A percentile compares a stretch with the other conserved stretches of the same genome.
Evolutionary conservation across 805 yeast species (phyloP).

Genomic region (Starmerella asiatica): DNA sequence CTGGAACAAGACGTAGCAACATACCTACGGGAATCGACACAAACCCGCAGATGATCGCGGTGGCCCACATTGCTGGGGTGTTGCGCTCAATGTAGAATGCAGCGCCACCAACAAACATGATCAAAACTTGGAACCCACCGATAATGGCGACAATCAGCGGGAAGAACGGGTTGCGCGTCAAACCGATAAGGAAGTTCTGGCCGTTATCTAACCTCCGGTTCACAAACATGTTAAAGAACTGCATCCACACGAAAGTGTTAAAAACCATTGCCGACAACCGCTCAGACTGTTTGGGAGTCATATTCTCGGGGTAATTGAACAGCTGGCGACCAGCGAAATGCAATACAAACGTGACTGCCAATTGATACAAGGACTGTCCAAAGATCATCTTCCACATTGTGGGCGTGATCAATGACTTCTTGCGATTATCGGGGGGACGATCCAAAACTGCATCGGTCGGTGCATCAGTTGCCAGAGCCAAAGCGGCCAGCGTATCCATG

Average conservation of each 20-base stretch:
- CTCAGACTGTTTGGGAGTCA: conserved; percentile 34
- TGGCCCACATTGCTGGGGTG: conserved; percentile 80
- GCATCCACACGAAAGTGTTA: conserved; percentile 96
- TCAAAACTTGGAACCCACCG: conserved; percentile 71
- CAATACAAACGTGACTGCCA: conserved; percentile 61
- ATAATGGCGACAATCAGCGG: conserved; percentile 56
- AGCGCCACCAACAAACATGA: conserved; percentile 95
- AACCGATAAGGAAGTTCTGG: conserved; percentile 70
- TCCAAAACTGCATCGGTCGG: conserved; percentile 74
- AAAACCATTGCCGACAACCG: conserved; percentile 76
- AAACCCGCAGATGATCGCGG: conserved; percentile 70
- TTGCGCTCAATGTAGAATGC: conserved; percentile 76
- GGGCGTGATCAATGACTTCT: conserved; percentile 62
- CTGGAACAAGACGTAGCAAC: conserved; percentile 69
- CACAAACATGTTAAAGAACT: conserved; percentile 82
- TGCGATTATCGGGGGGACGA: conserved; percentile 72
- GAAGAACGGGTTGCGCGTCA: conserved; percentile 74
- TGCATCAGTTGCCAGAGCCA: conserved; percentile 94
- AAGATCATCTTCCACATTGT: conserved; percentile 98
- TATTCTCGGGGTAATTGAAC: conserved; percentile 30
- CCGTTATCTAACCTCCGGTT: conserved; percentile 78
- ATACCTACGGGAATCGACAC: conserved; percentile 69
- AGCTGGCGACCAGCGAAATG: conserved; percentile 64
- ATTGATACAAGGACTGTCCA: conserved; percentile 71
- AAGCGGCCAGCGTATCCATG: conserved; percentile 96